Evolutionary conservation across 148 eudicot species (phyloP).

Genomic region (Polygonum maritimum): DNA sequence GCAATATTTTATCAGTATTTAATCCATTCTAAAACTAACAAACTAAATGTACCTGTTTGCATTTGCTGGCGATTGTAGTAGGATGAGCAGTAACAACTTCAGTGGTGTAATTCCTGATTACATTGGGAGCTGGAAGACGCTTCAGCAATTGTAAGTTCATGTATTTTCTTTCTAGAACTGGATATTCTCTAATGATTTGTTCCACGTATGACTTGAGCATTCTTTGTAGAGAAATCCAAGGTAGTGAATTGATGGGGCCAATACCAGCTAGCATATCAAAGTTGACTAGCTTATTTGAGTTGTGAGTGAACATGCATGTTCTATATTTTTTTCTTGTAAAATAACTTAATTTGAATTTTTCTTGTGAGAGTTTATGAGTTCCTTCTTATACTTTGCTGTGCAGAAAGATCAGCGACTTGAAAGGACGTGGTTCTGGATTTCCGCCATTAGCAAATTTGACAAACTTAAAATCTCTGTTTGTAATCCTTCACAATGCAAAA

Average conservation of each 20-base stretch:
- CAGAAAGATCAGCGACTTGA: slow-evolving; percentile 70
- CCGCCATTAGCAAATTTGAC: slow-evolving; percentile 35
- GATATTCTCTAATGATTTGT: too few species aligned
- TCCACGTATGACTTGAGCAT: too few species aligned
- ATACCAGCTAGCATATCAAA: too few species aligned
- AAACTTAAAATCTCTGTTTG: slow-evolving; percentile 30
- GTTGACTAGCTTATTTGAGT: too few species aligned
- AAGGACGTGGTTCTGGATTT: slow-evolving; percentile 36
- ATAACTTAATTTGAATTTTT: slow-evolving; percentile 15
- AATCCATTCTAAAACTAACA: too few species aligned
- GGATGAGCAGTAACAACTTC: slow-evolving; percentile 58
- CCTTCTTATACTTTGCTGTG: neutral
- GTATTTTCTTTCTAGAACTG: too few species aligned
- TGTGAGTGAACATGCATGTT: too few species aligned
- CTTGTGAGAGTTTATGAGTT: too few species aligned
- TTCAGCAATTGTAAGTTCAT: slow-evolving; percentile 47
- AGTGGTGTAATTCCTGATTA: slow-evolving; percentile 49
- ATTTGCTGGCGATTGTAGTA: slow-evolving; percentile 24
- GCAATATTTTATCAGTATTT: slow-evolving; percentile 7
- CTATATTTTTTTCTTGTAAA: neutral
- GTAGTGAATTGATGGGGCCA: too few species aligned
- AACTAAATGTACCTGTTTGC: too few species aligned
- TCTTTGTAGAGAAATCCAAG: too few species aligned
- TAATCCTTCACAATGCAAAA: neutral
- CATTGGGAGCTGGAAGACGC: slow-evolving; percentile 47